A percentile compares a stretch with the other conserved stretches of the same genome.
Conservation (phyloP, 2,329 filamentous ascomycete genomes). For the Fusarium irregulare region DNA sequence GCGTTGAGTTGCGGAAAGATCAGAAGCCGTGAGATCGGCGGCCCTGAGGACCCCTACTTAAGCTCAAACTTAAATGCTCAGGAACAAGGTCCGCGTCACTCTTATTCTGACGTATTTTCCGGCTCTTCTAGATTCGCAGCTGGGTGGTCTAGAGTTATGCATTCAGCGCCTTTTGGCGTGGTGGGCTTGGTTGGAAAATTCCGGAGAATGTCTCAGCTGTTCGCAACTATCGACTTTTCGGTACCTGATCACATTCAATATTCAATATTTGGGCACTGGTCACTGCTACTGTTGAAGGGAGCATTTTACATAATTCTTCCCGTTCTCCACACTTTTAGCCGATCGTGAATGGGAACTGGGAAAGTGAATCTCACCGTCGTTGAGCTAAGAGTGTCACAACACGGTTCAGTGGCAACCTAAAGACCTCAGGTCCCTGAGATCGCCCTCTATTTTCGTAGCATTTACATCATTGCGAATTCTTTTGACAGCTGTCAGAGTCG, state of each 20-base stretch:
- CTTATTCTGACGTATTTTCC: background rate
- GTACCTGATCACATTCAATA: constrained; percentile 7
- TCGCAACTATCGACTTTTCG: background rate
- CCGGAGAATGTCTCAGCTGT: constrained; percentile 18
- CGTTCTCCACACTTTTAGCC: background rate
- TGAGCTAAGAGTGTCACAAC: background rate
- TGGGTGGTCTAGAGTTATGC: background rate
- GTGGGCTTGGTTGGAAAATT: background rate
- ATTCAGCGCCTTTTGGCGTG: background rate
- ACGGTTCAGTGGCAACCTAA: background rate
- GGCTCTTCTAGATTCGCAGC: background rate
- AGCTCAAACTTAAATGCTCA: constrained; percentile 20
- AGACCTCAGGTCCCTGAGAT: background rate
- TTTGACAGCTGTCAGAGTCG: background rate
- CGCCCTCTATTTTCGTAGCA: background rate
- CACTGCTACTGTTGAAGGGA: background rate
- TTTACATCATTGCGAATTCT: background rate
- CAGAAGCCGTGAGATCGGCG: constrained; percentile 24
- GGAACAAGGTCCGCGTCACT: background rate
- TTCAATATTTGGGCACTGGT: no score
- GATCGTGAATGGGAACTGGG: background rate
- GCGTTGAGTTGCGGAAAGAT: constrained; percentile 17
- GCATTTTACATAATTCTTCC: no score
- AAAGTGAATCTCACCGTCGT: background rate
- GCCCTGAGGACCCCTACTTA: constrained; percentile 8